A percentile compares a stretch with the other conserved stretches of the same genome.
phyloP scores from a whole-genome alignment of 2,329 filamentous ascomycete genomes.

The Macrophomina tecta region DNA sequence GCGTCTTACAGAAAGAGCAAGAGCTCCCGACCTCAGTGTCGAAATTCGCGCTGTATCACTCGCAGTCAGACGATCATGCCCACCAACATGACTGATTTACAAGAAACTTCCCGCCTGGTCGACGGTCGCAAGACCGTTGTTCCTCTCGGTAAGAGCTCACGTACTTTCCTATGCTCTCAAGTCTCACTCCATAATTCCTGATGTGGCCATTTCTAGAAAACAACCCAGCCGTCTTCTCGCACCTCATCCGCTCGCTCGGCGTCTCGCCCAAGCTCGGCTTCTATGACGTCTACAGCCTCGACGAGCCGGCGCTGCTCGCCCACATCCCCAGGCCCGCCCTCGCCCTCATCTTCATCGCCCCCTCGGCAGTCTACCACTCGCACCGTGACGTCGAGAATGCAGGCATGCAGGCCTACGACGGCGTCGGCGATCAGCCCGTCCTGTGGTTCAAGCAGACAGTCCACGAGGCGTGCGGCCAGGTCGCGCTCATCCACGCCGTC shows the following conservation, averaged over 20 bases:
- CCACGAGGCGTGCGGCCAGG: constrained; percentile 88
- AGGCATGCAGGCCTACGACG: constrained; percentile 66
- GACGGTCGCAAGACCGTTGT: constrained; percentile 3
- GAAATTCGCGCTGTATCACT: background rate
- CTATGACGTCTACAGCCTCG: constrained; percentile 91
- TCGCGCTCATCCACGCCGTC: constrained; percentile 83
- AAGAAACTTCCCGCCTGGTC: background rate
- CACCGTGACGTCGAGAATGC: constrained; percentile 77
- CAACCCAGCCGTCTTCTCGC: constrained; percentile 88
- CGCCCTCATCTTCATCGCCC: constrained; percentile 91
- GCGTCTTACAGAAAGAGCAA: background rate
- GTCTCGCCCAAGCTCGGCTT: constrained; percentile 78
- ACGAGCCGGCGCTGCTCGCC: constrained; percentile 80
- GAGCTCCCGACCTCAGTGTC: background rate
- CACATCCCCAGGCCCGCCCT: constrained; percentile 88
- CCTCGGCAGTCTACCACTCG: constrained; percentile 80
- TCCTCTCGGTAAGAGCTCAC: background rate
- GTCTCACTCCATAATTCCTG: background rate
- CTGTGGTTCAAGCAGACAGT: constrained; percentile 97
- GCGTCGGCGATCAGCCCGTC: constrained; percentile 76
- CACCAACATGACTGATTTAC: background rate
- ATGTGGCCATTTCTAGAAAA: constrained; percentile 56
- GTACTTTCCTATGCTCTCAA: background rate
- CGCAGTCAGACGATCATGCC: no score
- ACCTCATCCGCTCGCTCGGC: constrained; percentile 81